Evolutionary conservation across 2,329 filamentous ascomycete species (phyloP).

Genomic region (Dactylonectria estremocensis): DNA sequence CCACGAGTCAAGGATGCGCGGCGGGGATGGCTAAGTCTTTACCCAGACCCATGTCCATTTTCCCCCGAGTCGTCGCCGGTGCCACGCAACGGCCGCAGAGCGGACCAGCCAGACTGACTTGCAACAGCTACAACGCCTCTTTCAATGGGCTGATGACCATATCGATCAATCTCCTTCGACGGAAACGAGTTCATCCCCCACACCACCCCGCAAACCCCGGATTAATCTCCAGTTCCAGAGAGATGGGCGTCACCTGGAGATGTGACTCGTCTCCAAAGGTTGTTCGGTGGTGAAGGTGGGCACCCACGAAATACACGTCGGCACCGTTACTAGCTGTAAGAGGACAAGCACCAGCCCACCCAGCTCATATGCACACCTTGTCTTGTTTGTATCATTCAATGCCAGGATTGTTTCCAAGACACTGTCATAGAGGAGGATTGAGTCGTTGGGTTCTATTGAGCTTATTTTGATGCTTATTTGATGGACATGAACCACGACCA

Average conservation of each 20-base stretch:
- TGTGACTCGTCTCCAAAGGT: neutral
- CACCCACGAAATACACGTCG: no score
- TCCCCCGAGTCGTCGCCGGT: neutral
- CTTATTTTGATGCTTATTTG: no score
- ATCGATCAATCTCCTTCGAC: slow-evolving; percentile 35
- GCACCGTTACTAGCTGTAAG: no score
- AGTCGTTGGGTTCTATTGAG: no score
- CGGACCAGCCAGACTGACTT: neutral
- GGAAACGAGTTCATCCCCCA: slow-evolving; percentile 50
- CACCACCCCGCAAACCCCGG: slow-evolving; percentile 50
- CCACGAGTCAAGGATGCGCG: slow-evolving; percentile 32
- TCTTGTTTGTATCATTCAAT: no score
- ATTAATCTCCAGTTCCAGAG: slow-evolving; percentile 42
- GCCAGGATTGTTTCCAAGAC: no score
- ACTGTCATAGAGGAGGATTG: no score
- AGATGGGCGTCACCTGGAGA: slow-evolving; percentile 23
- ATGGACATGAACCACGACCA: no score
- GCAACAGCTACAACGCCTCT: neutral
- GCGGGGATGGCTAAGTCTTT: slow-evolving; percentile 42
- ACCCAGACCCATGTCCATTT: slow-evolving; percentile 30
- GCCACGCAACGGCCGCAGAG: slow-evolving; percentile 5
- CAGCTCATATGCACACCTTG: no score
- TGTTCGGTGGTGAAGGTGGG: slow-evolving; percentile 1
- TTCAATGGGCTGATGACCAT: slow-evolving; percentile 36
- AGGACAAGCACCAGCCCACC: no score